These are phyloP conservation scores for Solanum chiquidenum DNA, from an alignment of 257 asterid genomes.

Conservation along the genomic window DNA sequence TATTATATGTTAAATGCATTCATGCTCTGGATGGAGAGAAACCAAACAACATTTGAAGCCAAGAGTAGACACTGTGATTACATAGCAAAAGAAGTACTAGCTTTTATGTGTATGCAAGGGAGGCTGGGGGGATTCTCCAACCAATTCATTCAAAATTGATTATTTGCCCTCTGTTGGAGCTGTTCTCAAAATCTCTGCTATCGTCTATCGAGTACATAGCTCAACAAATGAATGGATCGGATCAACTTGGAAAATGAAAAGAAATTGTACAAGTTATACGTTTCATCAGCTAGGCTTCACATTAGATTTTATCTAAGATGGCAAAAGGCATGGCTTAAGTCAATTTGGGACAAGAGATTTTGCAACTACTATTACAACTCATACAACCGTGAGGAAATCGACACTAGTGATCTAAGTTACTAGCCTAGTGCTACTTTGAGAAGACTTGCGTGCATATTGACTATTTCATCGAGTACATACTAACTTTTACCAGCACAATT, in stretches of 20 bases:
- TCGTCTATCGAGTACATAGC: not conserved
- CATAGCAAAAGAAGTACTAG: not conserved
- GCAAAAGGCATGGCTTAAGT: not conserved
- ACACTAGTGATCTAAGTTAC: not conserved
- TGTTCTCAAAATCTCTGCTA: not conserved
- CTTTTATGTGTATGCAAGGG: not conserved
- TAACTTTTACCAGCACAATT: not conserved
- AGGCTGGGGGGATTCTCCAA: not conserved
- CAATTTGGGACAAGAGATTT: not conserved
- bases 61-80: not conserved
- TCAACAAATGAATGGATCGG: not conserved
- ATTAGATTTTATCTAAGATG: not conserved
- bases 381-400: not conserved
- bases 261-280: not conserved
- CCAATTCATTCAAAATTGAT: not conserved
- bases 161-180: not conserved
- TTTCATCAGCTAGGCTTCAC: not conserved
- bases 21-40: not conserved
- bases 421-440: not conserved
- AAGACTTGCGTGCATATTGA: not conserved
- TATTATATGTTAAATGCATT: not conserved
- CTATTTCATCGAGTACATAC: not conserved
- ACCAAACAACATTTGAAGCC: not conserved
- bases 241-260: not conserved
- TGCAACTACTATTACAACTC: not conserved